Base-by-base conservation (phyloP, 2,329 filamentous ascomycete genomes). In the Diaporthe sp. region DNA sequence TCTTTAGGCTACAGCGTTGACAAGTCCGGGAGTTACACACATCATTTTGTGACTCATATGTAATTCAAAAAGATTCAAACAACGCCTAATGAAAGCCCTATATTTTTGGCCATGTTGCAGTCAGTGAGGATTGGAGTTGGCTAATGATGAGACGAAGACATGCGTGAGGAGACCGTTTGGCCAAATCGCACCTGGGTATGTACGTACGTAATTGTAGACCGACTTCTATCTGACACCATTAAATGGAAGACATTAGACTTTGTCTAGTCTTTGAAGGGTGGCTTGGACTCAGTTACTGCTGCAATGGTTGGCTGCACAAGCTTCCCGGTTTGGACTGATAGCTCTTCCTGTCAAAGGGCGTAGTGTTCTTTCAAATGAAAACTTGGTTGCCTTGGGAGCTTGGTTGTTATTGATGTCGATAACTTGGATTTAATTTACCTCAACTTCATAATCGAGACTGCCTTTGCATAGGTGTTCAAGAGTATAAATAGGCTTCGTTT, bases 71-170 rank as follows among this genome's bases (percentile, higher is more conserved):
- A 10, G 8, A n/a, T 4, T 37, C 4, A 37, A 58, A 6, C 28
- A 4, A 37, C 4, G 4, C 13, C 31, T 58, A 12, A 20, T 4
- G 10, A n/a, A 58, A 22, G 6, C 9, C 0, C 0, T n/a, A 1
- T 3, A 5, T 10, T 37, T 37, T 8, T 5, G 55, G 4, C 28
- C 15, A 22, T 34, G 9, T 57, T 34, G 9, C 15, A 17, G 17
- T 22, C 28, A 34, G 25, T 25, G 49, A 53, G 47, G 17, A 28
- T 13, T 13, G 12, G n/a, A 25, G n/a, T 13, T 7, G 10, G n/a
- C 10, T 3, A 28, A 12, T 25, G 49, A 53, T 15, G n/a, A 53
- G 10, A 53, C 10, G n/a, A 53, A 4, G n/a, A 28, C 2, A 28
- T 15, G n/a, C 49, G n/a, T 44, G 42, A 53, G n/a, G n/a, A 28